Percentiles rank a stretch among this genome's conserved stretches.
Conservation (phyloP, 1,284 basidiomycete species). For the Moesziomyces antarcticus region DNA sequence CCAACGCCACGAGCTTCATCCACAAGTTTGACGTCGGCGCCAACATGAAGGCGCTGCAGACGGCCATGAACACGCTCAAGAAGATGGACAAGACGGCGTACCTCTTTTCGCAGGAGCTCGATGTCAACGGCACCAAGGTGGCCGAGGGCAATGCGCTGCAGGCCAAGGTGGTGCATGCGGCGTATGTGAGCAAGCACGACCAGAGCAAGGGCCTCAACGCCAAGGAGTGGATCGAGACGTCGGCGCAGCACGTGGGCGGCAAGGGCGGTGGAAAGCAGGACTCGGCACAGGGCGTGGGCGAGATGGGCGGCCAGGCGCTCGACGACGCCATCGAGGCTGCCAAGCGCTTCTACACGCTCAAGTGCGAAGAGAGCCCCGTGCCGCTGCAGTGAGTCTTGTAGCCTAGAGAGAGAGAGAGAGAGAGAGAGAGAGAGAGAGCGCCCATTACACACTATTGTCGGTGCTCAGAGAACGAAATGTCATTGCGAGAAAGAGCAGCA, state of each 20-base stretch:
- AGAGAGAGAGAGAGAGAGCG: neutral
- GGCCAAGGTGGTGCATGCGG: constrained; percentile 87
- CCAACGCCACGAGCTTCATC: constrained; percentile 77
- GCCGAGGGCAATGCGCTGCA: constrained; percentile 62
- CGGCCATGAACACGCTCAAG: constrained; percentile 79
- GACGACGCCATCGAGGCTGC: constrained; percentile 58
- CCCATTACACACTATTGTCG: too few relatives aligned
- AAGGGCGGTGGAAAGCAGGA: constrained; percentile 64
- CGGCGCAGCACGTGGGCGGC: constrained; percentile 59
- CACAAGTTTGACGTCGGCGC: constrained; percentile 73
- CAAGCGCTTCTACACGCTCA: constrained; percentile 34
- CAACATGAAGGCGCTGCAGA: constrained; percentile 74
- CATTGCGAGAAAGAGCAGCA: neutral
- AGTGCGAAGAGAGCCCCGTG: constrained; percentile 33
- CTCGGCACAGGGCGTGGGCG: constrained; percentile 64
- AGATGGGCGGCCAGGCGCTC: constrained; percentile 56
- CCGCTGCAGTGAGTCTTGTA: constrained; percentile 19
- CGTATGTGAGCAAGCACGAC: constrained; percentile 76
- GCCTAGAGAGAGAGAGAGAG: neutral
- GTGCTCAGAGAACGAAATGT: too few relatives aligned
- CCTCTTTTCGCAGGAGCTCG: constrained; percentile 81
- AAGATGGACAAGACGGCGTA: constrained; percentile 86
- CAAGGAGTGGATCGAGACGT: constrained; percentile 61
- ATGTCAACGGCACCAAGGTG: constrained; percentile 29
- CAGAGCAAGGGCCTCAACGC: constrained; percentile 57